Evolutionary conservation across 352 stramenopile genomes (phyloP), one percentile per base, ranked within the genome.

Genomic region (Globisporangium ultimum): DNA sequence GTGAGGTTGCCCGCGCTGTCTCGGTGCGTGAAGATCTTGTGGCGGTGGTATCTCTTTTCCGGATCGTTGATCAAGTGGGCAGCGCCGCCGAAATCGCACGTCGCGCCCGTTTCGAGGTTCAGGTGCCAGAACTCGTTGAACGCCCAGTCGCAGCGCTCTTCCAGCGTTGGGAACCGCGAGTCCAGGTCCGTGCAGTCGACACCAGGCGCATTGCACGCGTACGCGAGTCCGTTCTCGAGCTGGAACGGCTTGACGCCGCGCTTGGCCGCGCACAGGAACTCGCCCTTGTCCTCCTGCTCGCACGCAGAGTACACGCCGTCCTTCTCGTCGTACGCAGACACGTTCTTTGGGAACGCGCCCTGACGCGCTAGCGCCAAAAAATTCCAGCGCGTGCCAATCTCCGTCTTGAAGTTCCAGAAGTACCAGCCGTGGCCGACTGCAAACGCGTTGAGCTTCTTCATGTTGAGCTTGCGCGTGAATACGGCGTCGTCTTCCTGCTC

Each of bases 331-430:
- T 90, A 92, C 47, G 67, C 68, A 22, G 78, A 88, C 41, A 93
- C 75, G 58, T 91, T 91, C 58, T 87, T 88, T 3, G 84, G 84
- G 63, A 93, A 87, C 14, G 66, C 69, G 11, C 83, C 82, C n/a
- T 75, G 28, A 36, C 76, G 77, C 52, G 84, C 64, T 20, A 89
- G 63, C 40, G 77, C 63, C 60, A 98, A 74, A 60, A 97, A 97
- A 51, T 85, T 91, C 93, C 93, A 98, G n/a, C 81, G 73, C 18
- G 86, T 80, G 41, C 89, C 88, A 13, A 98, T 67, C 68, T 98
- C 93, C 1, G 91, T 97, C 61, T 95, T 89, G 71, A 97, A 98
- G 64, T 98, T 98, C 93, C 91, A 98, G 65, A 98, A 98, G 77
- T 97, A 97, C 71, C 91, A 96, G n/a, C 93, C 93, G 71, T 98